A percentile compares a stretch with the other conserved stretches of the same genome.
These are phyloP conservation scores for Cicer chorassanicum DNA, from an alignment of 306 rosid species.

Conservation along the genomic window DNA sequence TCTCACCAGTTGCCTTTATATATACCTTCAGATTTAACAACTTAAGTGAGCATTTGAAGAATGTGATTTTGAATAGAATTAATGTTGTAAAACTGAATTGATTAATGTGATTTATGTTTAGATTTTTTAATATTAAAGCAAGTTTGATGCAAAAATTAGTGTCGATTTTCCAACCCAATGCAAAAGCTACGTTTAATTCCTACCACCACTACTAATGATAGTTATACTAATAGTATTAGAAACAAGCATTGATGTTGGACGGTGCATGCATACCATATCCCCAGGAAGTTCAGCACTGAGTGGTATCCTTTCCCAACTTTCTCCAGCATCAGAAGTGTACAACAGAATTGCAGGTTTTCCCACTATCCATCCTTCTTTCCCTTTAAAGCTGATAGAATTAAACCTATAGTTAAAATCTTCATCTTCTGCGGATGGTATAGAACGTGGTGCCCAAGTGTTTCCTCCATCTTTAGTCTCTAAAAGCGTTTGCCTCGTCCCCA, in stretches of 20 bases:
- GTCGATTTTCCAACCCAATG: neutral
- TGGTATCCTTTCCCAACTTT: constrained; percentile 90
- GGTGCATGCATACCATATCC: constrained; percentile 65
- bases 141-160: constrained; percentile 4
- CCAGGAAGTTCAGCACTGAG: constrained; percentile 93
- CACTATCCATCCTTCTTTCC: constrained; percentile 96
- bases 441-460: constrained; percentile 80
- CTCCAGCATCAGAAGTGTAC: constrained; percentile 88
- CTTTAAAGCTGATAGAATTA: constrained; percentile 88
- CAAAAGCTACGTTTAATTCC: neutral
- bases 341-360: constrained; percentile 90
- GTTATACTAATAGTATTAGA: neutral
- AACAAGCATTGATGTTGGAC: neutral
- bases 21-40: constrained; percentile 67
- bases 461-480: constrained; percentile 97
- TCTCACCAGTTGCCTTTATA: constrained; percentile 89
- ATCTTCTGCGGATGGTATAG: constrained; percentile 94
- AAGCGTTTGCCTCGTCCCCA: constrained; percentile 89
- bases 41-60: neutral
- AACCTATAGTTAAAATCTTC: constrained; percentile 96
- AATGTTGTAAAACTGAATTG: neutral
- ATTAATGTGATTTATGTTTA: neutral
- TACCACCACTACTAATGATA: too few relatives aligned
- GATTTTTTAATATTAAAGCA: neutral
- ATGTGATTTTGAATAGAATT: neutral